Percentiles rank a stretch among this genome's conserved stretches.
Conservation (phyloP, 2,329 filamentous ascomycete species). For the Trichoderma guizhouense region DNA sequence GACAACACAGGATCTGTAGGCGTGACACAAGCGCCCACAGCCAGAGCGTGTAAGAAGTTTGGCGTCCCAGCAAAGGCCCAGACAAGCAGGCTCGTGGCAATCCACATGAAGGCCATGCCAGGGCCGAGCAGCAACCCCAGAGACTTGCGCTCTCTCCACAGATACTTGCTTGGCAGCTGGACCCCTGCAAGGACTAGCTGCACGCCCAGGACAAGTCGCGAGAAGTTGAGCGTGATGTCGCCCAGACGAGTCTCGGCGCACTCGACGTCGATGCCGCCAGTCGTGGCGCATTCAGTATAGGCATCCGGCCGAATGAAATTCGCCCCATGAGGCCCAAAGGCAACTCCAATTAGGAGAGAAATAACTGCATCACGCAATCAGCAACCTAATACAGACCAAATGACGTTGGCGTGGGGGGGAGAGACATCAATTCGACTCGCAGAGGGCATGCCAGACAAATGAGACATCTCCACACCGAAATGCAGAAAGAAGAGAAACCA, state of each 20-base stretch:
- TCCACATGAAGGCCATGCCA: constrained; percentile 84
- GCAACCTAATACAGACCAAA: neutral
- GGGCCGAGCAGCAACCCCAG: constrained; percentile 74
- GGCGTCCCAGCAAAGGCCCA: constrained; percentile 72
- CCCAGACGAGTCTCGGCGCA: constrained; percentile 60
- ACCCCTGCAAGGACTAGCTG: constrained; percentile 87
- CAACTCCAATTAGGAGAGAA: constrained; percentile 72
- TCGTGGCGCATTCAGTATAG: constrained; percentile 54
- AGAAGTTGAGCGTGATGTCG: constrained; percentile 76
- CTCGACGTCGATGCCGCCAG: constrained; percentile 19
- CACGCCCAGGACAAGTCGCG: constrained; percentile 81
- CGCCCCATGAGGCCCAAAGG: constrained; percentile 73
- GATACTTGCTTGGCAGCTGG: constrained; percentile 79
- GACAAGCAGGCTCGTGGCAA: constrained; percentile 72
- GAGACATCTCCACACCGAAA: neutral
- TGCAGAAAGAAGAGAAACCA: neutral
- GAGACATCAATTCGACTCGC: neutral
- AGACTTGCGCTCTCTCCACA: constrained; percentile 74
- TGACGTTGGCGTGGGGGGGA: neutral
- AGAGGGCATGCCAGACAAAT: neutral
- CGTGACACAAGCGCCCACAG: constrained; percentile 81
- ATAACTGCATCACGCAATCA: constrained; percentile 58
- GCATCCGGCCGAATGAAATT: constrained; percentile 73
- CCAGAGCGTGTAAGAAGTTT: constrained; percentile 72
- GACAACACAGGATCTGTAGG: constrained; percentile 87